phyloP scores from a whole-genome alignment of 108 stramenopile species.

The Skeletonema potamos region DNA sequence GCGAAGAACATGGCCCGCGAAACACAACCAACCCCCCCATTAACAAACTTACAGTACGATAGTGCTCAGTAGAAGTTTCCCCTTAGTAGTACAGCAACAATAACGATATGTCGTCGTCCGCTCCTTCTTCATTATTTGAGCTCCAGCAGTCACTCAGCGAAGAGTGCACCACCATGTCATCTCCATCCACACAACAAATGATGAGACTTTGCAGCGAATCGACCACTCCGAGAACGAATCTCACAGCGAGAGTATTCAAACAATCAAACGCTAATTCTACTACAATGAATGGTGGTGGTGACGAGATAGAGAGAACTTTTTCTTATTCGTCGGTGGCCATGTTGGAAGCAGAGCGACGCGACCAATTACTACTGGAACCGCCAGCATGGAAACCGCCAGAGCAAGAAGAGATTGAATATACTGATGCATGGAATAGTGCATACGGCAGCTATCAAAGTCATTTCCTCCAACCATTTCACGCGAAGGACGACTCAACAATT shows the following conservation, averaged over 20 bases:
- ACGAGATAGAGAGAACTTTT: neutral
- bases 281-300: neutral
- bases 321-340: neutral
- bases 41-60: too few relatives aligned
- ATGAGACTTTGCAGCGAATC: neutral
- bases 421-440: conserved; percentile 33
- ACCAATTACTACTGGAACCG: conserved; percentile 16
- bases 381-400: conserved; percentile 40
- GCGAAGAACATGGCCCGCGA: too few relatives aligned
- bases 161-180: neutral
- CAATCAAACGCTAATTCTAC: neutral
- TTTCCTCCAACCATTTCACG: conserved; percentile 8
- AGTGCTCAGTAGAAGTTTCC: too few relatives aligned
- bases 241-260: neutral
- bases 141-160: neutral
- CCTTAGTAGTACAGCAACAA: too few relatives aligned
- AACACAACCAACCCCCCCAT: too few relatives aligned
- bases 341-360: neutral
- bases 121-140: neutral
- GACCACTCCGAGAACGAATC: neutral
- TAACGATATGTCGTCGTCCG: neutral
- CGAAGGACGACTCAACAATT: conserved; percentile 22
- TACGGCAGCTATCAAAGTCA: conserved; percentile 26
- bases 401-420: conserved; percentile 32
- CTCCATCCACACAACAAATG: neutral